Conservation (phyloP, 305 asterid genomes). For the Solanum hybrid region DNA sequence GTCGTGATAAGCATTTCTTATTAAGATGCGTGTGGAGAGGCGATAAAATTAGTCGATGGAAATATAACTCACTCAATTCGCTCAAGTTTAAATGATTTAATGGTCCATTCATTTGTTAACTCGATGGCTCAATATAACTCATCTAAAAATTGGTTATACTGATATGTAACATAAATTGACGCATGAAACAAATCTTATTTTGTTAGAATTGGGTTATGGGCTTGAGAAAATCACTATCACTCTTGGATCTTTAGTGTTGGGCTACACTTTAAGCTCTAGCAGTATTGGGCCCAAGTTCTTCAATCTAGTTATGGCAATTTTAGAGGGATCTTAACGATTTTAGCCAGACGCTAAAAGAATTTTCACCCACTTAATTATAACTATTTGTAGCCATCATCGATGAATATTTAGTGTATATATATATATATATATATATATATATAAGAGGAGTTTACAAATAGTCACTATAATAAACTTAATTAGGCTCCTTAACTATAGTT, state of each 20-base stretch:
- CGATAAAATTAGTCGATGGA: neutral
- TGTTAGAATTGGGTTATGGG: neutral
- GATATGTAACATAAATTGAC: neutral
- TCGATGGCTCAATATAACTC: neutral
- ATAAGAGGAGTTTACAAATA: too few species aligned
- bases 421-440: neutral
- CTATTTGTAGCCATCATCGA: neutral
- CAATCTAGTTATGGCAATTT: neutral
- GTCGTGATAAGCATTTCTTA: neutral
- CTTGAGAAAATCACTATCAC: neutral
- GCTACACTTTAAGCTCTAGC: neutral
- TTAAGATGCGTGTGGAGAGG: neutral
- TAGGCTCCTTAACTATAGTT: too few species aligned
- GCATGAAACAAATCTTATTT: neutral
- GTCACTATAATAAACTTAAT: too few species aligned
- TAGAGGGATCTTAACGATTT: neutral
- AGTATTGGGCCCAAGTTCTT: neutral
- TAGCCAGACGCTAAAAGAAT: neutral
- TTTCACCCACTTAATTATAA: neutral
- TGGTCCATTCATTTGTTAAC: neutral
- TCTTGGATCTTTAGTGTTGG: neutral
- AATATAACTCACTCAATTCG: neutral
- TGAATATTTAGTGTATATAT: neutral
- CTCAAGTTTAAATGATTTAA: neutral
- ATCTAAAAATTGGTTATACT: neutral